Evolutionary conservation across 2,329 filamentous ascomycete genomes (phyloP).

Genomic region (Ophiostoma pallidulum): DNA sequence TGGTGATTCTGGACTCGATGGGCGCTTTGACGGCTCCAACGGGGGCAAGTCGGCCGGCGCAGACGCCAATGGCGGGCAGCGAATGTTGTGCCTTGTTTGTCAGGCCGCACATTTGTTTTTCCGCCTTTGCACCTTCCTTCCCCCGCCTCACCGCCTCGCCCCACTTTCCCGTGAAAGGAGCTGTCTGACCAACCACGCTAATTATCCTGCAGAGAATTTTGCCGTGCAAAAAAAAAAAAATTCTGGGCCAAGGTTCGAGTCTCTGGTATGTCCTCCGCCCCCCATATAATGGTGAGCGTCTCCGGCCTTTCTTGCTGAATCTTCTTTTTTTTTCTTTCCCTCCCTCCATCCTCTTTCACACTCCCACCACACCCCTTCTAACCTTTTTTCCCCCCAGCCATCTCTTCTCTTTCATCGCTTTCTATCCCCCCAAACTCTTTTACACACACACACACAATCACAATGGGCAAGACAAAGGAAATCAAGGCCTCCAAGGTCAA

Average conservation of each 20-base stretch:
- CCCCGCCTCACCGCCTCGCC: slow-evolving; percentile 20
- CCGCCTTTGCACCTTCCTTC: no score
- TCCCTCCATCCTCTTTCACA: slow-evolving; percentile 10
- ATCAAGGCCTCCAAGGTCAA: slow-evolving; percentile 31
- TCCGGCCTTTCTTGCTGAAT: background rate
- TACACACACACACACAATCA: slow-evolving; percentile 21
- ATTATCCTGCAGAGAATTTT: slow-evolving; percentile 18
- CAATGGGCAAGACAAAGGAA: slow-evolving; percentile 60
- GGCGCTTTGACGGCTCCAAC: no score
- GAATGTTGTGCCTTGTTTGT: slow-evolving; percentile 4
- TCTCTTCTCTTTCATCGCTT: background rate
- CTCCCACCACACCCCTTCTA: slow-evolving; percentile 3
- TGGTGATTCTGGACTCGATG: no score
- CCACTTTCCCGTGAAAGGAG: background rate
- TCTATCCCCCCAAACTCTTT: background rate
- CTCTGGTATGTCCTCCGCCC: no score
- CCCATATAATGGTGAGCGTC: background rate
- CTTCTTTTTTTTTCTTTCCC: slow-evolving; percentile 1
- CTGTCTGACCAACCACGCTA: slow-evolving; percentile 16
- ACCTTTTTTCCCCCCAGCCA: background rate
- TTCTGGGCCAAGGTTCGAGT: no score
- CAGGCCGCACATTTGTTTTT: background rate
- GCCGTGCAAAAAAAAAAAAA: slow-evolving; percentile 14
- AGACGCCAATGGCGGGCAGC: background rate
- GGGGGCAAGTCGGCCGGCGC: background rate